Evolutionary conservation across 1,139 yeast species (phyloP).

Genomic region (Nakaseomyces sp.): DNA sequence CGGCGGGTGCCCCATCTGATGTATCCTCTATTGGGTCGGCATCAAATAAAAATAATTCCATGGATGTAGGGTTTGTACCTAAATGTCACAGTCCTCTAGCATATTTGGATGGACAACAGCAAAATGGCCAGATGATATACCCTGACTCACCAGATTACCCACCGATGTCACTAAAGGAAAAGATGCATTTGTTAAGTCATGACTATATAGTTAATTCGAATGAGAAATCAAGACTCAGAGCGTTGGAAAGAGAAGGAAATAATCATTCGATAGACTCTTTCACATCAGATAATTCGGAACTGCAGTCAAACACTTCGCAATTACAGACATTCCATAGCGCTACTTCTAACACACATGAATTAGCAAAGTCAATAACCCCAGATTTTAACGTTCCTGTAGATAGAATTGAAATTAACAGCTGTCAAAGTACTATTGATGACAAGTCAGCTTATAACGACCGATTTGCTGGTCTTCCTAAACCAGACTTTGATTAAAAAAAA

Average conservation of each 20-base stretch:
- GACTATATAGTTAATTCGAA: neutral
- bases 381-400: neutral
- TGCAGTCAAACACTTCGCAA: neutral
- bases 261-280: conserved; percentile 2
- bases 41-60: neutral
- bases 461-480: conserved; percentile 1
- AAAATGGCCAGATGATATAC: neutral
- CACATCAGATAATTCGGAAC: neutral
- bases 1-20: neutral
- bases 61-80: neutral
- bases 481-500: neutral
- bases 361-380: neutral
- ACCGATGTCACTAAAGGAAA: conserved; percentile 1
- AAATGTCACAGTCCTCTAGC: conserved; percentile 3
- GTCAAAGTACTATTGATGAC: neutral
- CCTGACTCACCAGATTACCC: conserved; percentile 3
- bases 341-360: neutral
- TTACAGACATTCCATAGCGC: neutral
- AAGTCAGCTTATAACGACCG: neutral
- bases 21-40: neutral
- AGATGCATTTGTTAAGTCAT: conserved; percentile 4
- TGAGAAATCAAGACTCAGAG: neutral
- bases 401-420: conserved; percentile 1
- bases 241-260: neutral
- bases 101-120: neutral